Percentiles rank a stretch among this genome's conserved stretches.
These are phyloP conservation scores for Fusarium keratoplasticum DNA, from an alignment of 2,329 filamentous ascomycete species.

Conservation along the genomic window DNA sequence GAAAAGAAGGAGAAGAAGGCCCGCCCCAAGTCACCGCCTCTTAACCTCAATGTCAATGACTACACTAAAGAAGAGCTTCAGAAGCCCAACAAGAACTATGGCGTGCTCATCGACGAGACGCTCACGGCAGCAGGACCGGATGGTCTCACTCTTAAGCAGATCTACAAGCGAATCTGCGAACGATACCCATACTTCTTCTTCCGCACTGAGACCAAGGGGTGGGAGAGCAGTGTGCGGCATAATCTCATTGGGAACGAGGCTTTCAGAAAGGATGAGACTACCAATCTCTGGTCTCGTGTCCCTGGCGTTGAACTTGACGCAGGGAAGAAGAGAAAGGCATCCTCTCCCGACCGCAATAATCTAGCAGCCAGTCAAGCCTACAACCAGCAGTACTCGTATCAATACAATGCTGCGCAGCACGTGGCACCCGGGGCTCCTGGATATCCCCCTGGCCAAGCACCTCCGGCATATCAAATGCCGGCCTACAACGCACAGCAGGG, in stretches of 20 bases:
- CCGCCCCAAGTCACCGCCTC: conserved; percentile 69
- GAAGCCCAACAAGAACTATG: conserved; percentile 73
- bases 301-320: conserved; percentile 69
- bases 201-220: conserved; percentile 71
- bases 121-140: conserved; percentile 65
- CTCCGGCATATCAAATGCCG: conserved; percentile 50
- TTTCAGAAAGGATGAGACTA: conserved; percentile 68
- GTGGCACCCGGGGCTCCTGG: conserved; percentile 47
- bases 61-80: conserved; percentile 69
- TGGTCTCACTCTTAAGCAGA: conserved; percentile 69
- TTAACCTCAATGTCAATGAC: conserved; percentile 65
- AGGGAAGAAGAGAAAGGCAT: conserved; percentile 69
- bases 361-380: conserved; percentile 53
- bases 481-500: conserved; percentile 48
- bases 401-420: conserved; percentile 50
- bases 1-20: conserved; percentile 72
- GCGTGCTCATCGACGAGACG: conserved; percentile 70
- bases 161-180: conserved; percentile 70
- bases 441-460: conserved; percentile 50
- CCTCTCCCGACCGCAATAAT: conserved; percentile 61
- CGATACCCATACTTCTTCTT: conserved; percentile 71
- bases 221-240: conserved; percentile 74
- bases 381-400: conserved; percentile 51
- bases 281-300: conserved; percentile 68
- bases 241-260: conserved; percentile 72